Evolutionary conservation across 805 yeast genomes (phyloP), one percentile per base, ranked within the genome.

Genomic region (Soucietia sequanensis): DNA sequence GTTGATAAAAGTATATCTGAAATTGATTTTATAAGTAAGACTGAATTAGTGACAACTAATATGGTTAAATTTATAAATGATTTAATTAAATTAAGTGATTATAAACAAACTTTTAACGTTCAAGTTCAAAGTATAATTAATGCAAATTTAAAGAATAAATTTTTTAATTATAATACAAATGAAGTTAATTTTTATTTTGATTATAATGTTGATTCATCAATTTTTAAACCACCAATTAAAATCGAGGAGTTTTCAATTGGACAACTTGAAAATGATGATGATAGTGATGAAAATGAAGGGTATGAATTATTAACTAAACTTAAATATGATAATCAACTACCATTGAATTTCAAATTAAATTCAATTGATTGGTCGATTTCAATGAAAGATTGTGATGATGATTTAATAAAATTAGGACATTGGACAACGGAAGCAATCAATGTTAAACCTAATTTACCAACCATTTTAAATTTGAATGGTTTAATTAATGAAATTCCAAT

Each of bases 331-430:
- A 40, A 35, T 10, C 40, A 35, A 7, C 35, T 50, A n/a, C 55
- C 60, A 1, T 24, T 57, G 12, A 33, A 38, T 3, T 41, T 51
- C 9, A 28, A 39, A 4, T 28, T 62, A 6, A 50, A 39, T 5
- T 21, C 46, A 6, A 46, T 59, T 10, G 46, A 52, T 29, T 59
- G 65, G 66, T 50, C 54, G 26, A 23, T 63, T 2, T 43, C 49
- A 7, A 29, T 65, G 2, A 38, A 48, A 17, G 59, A 56, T 35
- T 63, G 69, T 43, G 27, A 48, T 5, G 31, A 30, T 3, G 27
- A 44, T 2, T 43, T 48, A 8, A 37, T 48, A 6, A 30, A 33
- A 10, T 33, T 63, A 4, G 68, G 68, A 1, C 25, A 37, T 2
- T 56, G 63, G 59, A 32, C 23, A 11, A 46, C 50, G 8, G 34